Evolutionary conservation across 768 basidiomycete species (phyloP).

Genomic region (Podaxis sp.): DNA sequence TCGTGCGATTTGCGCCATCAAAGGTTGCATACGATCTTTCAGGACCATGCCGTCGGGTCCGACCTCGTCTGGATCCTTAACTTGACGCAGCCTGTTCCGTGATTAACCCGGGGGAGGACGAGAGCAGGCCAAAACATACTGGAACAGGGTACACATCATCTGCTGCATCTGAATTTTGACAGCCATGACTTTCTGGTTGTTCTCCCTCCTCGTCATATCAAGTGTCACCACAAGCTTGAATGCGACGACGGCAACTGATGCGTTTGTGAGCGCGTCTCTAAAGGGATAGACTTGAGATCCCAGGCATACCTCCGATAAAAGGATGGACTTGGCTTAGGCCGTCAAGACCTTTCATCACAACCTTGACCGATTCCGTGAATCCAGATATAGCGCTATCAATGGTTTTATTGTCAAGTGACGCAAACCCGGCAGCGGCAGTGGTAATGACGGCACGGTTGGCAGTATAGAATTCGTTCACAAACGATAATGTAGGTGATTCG

Average conservation of each 20-base stretch:
- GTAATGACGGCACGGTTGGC: constrained; percentile 15
- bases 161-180: constrained; percentile 50
- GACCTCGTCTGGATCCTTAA: constrained; percentile 21
- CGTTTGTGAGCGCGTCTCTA: neutral
- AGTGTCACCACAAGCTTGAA: constrained; percentile 48
- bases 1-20: constrained; percentile 29
- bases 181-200: constrained; percentile 45
- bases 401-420: constrained; percentile 12
- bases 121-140: constrained; percentile 29
- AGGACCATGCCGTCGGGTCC: constrained; percentile 31
- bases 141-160: constrained; percentile 43
- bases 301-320: constrained; percentile 32
- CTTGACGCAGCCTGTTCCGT: constrained; percentile 26
- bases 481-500: neutral
- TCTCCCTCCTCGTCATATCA: constrained; percentile 48
- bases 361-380: constrained; percentile 27
- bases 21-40: constrained; percentile 27
- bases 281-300: neutral
- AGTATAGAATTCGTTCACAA: constrained; percentile 22
- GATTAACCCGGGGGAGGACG: constrained; percentile 4
- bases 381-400: constrained; percentile 27
- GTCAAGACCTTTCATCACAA: constrained; percentile 30
- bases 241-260: constrained; percentile 43
- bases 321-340: constrained; percentile 34
- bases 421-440: constrained; percentile 12